phyloP scores from a whole-genome alignment of 1,284 basidiomycete genomes.

The Cutaneotrichosporon sp. region DNA sequence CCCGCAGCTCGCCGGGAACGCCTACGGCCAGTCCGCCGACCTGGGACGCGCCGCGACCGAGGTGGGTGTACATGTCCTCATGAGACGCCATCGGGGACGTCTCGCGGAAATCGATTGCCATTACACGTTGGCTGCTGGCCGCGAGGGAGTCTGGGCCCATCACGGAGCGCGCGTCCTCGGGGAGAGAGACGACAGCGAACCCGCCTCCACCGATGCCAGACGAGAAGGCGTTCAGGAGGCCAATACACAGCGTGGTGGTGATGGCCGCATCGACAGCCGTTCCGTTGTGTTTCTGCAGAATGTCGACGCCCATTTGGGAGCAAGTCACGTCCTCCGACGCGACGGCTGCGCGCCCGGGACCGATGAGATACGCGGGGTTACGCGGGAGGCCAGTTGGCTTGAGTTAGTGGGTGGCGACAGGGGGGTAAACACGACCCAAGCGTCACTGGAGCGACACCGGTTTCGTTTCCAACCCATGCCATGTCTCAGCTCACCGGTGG shows the following conservation, averaged over 20 bases:
- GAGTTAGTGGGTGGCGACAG: constrained; percentile 8
- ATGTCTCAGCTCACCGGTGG: constrained; percentile 18
- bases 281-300: constrained; percentile 68
- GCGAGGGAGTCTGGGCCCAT: not conserved
- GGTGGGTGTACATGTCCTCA: constrained; percentile 65
- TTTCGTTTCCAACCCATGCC: no score
- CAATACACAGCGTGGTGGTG: constrained; percentile 72
- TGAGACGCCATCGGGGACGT: constrained; percentile 69
- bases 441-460: no score
- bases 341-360: constrained; percentile 72
- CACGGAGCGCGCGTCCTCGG: constrained; percentile 34
- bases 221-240: constrained; percentile 85
- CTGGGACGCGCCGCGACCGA: constrained; percentile 66
- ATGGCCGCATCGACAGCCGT: constrained; percentile 87
- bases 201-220: constrained; percentile 81
- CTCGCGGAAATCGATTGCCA: constrained; percentile 83
- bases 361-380: constrained; percentile 70
- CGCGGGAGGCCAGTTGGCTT: constrained; percentile 48
- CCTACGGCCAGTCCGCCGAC: constrained; percentile 77
- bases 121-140: constrained; percentile 54
- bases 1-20: constrained; percentile 78
- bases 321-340: constrained; percentile 79
- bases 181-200: constrained; percentile 81
- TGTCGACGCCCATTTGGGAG: constrained; percentile 71
- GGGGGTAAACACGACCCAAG: no score